These are phyloP conservation scores for Linnemannia hyalina DNA, from an alignment of 192 early-diverging fungal genomes.

Conservation along the genomic window DNA sequence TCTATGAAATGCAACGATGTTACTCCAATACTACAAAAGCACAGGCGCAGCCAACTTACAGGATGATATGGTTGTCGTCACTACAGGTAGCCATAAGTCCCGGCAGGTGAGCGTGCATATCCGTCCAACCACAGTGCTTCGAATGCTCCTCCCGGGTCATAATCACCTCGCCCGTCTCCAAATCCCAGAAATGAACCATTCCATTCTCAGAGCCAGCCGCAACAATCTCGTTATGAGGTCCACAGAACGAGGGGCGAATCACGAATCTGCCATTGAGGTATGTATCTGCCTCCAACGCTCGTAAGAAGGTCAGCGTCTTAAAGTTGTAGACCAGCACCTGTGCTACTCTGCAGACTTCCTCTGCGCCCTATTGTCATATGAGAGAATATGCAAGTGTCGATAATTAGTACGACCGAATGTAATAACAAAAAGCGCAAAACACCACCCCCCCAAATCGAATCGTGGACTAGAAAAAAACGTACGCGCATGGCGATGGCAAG, in stretches of 20 bases:
- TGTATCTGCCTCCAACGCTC: constrained; percentile 32
- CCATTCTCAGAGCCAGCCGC: constrained; percentile 45
- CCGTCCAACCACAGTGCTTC: constrained; percentile 29
- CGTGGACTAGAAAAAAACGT: not conserved
- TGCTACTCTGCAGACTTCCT: constrained; percentile 31
- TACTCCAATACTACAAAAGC: not conserved
- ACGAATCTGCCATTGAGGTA: constrained; percentile 24
- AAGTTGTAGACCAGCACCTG: constrained; percentile 36
- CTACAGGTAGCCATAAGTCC: constrained; percentile 44
- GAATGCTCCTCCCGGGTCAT: constrained; percentile 38
- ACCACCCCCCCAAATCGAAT: too few species aligned
- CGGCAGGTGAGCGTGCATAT: constrained; percentile 11
- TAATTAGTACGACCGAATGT: not conserved
- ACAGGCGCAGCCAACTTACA: constrained; percentile 15
- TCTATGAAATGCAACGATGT: not conserved
- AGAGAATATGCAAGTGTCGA: not conserved
- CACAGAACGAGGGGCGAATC: constrained; percentile 36
- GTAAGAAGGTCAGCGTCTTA: constrained; percentile 1
- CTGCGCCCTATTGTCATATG: constrained; percentile 6
- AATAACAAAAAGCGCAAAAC: not conserved
- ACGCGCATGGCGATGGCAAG: constrained; percentile 15
- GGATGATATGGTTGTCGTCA: constrained; percentile 47
- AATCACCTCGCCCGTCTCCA: constrained; percentile 43
- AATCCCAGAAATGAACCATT: constrained; percentile 44
- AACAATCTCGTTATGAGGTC: constrained; percentile 33